Conservation (phyloP, 1,284 basidiomycete species). For the Porodaedalea pini region DNA sequence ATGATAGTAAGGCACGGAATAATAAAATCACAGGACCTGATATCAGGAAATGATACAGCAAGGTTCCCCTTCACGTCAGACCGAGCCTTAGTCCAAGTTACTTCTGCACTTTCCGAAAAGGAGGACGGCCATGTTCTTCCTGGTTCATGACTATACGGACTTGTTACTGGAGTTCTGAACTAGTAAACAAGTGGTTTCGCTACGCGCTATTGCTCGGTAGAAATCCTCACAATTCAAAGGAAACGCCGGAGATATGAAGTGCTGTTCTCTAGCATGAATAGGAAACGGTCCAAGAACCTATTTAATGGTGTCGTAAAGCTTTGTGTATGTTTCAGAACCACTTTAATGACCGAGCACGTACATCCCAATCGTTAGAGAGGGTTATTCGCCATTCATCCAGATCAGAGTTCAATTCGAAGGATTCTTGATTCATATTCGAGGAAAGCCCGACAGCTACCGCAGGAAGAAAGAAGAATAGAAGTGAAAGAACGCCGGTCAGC, state of each 20-base stretch:
- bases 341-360: slow-evolving; percentile 22
- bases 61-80: slow-evolving; percentile 46
- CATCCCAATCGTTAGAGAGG: slow-evolving; percentile 33
- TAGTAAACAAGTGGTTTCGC: slow-evolving; percentile 31
- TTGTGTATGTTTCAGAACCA: not conserved
- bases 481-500: not conserved
- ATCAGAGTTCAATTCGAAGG: not conserved
- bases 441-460: not conserved
- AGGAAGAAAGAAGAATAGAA: not conserved
- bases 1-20: not conserved
- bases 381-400: slow-evolving; percentile 27
- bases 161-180: slow-evolving; percentile 40
- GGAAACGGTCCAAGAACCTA: slow-evolving; percentile 78
- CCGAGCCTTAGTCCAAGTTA: slow-evolving; percentile 50
- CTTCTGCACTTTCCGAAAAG: slow-evolving; percentile 55
- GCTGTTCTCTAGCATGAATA: slow-evolving; percentile 76
- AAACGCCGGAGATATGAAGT: slow-evolving; percentile 70
- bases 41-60: slow-evolving; percentile 55
- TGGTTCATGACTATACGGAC: slow-evolving; percentile 24
- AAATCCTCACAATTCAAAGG: slow-evolving; percentile 55
- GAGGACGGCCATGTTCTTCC: slow-evolving; percentile 56
- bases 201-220: not conserved
- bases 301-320: not conserved
- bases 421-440: not conserved
- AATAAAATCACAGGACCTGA: slow-evolving; percentile 39